Conservation (phyloP, 192 early-diverging fungal genomes). For the Backusella mclennaniae region DNA sequence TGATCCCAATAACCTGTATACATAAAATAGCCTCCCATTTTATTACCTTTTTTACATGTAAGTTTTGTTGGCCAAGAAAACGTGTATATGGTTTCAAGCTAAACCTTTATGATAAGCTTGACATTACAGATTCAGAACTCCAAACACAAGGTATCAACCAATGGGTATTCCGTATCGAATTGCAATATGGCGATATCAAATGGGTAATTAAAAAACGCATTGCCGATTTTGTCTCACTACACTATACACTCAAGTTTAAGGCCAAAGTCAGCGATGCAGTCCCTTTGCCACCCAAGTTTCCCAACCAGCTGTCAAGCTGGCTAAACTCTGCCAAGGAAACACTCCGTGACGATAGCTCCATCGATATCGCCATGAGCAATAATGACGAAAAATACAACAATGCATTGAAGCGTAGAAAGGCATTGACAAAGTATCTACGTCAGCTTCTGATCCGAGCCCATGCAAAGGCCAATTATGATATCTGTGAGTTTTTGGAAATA, state of each 20-base stretch:
- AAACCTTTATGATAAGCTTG: conserved; percentile 8
- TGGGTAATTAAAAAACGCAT: conserved; percentile 70
- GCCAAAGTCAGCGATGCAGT: conserved; percentile 29
- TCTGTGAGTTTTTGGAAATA: conserved; percentile 78
- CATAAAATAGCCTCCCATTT: conserved; percentile 17
- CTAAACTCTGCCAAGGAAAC: conserved; percentile 22
- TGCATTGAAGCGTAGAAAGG: conserved; percentile 49
- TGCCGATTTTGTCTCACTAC: conserved; percentile 66
- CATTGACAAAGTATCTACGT: conserved; percentile 61
- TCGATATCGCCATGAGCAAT: not conserved
- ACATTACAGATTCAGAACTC: conserved; percentile 33
- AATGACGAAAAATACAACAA: conserved; percentile 42
- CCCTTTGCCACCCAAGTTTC: conserved; percentile 33
- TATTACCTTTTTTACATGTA: conserved; percentile 18
- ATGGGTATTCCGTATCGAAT: conserved; percentile 37
- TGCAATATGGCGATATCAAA: conserved; percentile 72
- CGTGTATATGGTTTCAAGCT: not conserved
- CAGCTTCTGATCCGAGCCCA: conserved; percentile 60
- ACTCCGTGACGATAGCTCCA: conserved; percentile 11
- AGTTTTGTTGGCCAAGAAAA: not conserved
- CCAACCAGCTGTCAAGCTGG: conserved; percentile 25
- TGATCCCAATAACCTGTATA: too few relatives aligned
- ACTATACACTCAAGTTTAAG: conserved; percentile 55
- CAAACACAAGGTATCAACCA: conserved; percentile 25
- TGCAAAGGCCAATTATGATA: conserved; percentile 61